phyloP scores from a whole-genome alignment of 164 flowering plant species.

The Dillenia turbinata region DNA sequence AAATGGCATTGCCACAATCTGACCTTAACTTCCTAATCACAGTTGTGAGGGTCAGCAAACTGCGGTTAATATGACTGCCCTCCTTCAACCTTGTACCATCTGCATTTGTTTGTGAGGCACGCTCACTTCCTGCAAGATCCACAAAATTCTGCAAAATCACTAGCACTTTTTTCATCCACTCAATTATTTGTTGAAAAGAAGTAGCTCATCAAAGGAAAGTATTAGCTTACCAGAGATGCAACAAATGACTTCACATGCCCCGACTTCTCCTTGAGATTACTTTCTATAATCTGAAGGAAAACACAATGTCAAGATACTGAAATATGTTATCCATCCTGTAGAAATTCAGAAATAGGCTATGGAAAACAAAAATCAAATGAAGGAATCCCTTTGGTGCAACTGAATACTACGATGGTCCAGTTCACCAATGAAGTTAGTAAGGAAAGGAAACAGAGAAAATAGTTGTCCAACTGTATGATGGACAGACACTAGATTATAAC shows the following conservation, averaged over 20 bases:
- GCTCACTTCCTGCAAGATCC: slow-evolving; percentile 84
- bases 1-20: neutral
- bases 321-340: too few relatives aligned
- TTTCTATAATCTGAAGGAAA: slow-evolving; percentile 48
- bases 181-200: too few relatives aligned
- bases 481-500: too few relatives aligned
- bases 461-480: too few relatives aligned
- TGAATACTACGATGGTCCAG: too few relatives aligned
- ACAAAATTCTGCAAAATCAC: slow-evolving; percentile 52
- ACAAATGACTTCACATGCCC: slow-evolving; percentile 57
- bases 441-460: too few relatives aligned
- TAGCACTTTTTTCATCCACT: too few relatives aligned
- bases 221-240: slow-evolving; percentile 55
- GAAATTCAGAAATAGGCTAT: too few relatives aligned
- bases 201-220: too few relatives aligned
- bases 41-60: slow-evolving; percentile 65
- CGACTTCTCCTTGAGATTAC: slow-evolving; percentile 46
- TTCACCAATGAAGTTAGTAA: too few relatives aligned
- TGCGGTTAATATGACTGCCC: slow-evolving; percentile 78
- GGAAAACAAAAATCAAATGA: too few relatives aligned
- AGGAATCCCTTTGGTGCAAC: too few relatives aligned
- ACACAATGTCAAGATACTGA: neutral
- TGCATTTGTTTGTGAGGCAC: slow-evolving; percentile 59
- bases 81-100: slow-evolving; percentile 62
- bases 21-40: slow-evolving; percentile 77